Percentiles rank a stretch among this genome's conserved stretches.
Conservation (phyloP, 2,329 filamentous ascomycete species). For the Cryphonectria nitschkei region DNA sequence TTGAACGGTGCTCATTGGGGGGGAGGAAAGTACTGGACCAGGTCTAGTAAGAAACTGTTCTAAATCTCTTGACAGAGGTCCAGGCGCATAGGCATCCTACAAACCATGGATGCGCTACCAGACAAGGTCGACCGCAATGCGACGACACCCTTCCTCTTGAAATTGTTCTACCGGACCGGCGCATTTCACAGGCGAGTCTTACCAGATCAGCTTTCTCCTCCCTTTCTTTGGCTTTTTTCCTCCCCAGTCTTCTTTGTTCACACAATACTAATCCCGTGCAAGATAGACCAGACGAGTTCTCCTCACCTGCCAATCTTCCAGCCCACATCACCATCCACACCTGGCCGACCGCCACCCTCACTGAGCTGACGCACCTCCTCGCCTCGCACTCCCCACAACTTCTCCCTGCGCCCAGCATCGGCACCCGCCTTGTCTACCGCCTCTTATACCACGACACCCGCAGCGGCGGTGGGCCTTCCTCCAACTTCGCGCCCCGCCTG, state of each 20-base stretch:
- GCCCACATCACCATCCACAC: slow-evolving; percentile 81
- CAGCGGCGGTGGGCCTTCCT: slow-evolving; percentile 31
- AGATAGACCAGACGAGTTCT: slow-evolving; percentile 70
- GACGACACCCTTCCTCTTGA: slow-evolving; percentile 81
- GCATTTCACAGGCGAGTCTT: slow-evolving; percentile 67
- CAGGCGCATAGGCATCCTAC: not conserved
- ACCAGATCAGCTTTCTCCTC: not conserved
- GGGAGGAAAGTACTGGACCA: not conserved
- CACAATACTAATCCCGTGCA: not conserved
- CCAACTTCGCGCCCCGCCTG: slow-evolving; percentile 55
- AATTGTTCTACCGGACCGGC: slow-evolving; percentile 79
- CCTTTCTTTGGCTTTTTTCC: too few relatives aligned
- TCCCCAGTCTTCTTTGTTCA: not conserved
- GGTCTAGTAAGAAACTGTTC: not conserved
- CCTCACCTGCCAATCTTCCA: slow-evolving; percentile 59
- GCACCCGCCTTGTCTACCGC: slow-evolving; percentile 85
- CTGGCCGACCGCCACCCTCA: slow-evolving; percentile 79
- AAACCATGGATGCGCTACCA: slow-evolving; percentile 24
- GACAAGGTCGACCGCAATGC: slow-evolving; percentile 65
- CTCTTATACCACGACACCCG: slow-evolving; percentile 80
- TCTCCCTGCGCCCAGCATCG: slow-evolving; percentile 74
- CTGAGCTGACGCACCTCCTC: slow-evolving; percentile 79
- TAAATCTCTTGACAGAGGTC: not conserved
- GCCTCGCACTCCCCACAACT: slow-evolving; percentile 64
- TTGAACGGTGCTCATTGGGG: not conserved